Evolutionary conservation across 2,329 filamentous ascomycete species (phyloP).

Genomic region (Pyrenochaeta sp.): DNA sequence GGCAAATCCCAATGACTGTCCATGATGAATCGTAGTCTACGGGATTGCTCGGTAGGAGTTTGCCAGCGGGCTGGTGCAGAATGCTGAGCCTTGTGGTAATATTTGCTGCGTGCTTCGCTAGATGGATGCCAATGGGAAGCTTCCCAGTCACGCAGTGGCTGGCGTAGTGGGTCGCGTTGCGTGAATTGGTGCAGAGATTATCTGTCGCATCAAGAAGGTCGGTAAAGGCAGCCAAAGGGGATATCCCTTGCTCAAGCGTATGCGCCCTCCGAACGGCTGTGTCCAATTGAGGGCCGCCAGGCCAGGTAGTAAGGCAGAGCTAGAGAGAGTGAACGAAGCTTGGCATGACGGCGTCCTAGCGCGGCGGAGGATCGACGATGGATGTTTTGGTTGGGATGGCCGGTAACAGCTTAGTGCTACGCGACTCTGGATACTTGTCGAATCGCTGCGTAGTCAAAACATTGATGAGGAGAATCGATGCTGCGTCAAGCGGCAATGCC

Average conservation of each 20-base stretch:
- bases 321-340: slow-evolving; percentile 2
- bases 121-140: slow-evolving; percentile 8
- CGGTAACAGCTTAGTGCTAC: background rate
- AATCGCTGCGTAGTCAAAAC: background rate
- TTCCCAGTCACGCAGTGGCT: background rate
- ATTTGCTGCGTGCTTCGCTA: background rate
- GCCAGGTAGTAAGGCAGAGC: slow-evolving; percentile 10
- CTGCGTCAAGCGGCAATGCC: slow-evolving; percentile 8
- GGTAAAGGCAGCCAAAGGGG: background rate
- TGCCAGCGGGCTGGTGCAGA: slow-evolving; percentile 5
- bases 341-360: slow-evolving; percentile 11
- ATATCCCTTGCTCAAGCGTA: slow-evolving; percentile 4
- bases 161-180: background rate
- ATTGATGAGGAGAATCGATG: slow-evolving; percentile 1
- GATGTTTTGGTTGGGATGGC: background rate
- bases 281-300: slow-evolving; percentile 11
- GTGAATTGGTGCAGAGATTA: background rate
- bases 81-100: slow-evolving; percentile 3
- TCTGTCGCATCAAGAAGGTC: slow-evolving; percentile 6
- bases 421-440: background rate
- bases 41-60: slow-evolving; percentile 14
- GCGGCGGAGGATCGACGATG: slow-evolving; percentile 19
- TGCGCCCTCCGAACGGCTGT: slow-evolving; percentile 5
- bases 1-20: slow-evolving; percentile 30
- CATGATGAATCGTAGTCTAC: slow-evolving; percentile 16